Percentiles rank a stretch among this genome's conserved stretches.
Conservation (phyloP, 257 asterid genomes). For the Haberlea rhodopensis region DNA sequence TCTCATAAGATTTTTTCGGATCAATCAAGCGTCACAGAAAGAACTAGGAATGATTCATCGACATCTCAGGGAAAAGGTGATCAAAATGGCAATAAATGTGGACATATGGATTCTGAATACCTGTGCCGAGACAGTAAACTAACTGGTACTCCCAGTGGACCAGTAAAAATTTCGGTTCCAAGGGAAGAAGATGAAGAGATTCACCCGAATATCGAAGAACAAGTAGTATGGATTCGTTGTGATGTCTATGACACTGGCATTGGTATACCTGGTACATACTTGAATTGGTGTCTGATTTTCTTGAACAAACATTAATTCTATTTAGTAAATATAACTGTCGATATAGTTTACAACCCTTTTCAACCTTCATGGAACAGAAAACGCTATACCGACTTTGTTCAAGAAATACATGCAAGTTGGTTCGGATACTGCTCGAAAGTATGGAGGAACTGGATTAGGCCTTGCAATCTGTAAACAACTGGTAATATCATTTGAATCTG, state of each 20-base stretch:
- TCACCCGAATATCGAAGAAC: constrained; percentile 36
- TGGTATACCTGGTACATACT: constrained; percentile 82
- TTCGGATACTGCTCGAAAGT: constrained; percentile 86
- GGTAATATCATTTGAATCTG: constrained; percentile 39
- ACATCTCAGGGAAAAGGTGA: constrained; percentile 17
- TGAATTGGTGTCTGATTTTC: neutral
- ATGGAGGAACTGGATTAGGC: constrained; percentile 95
- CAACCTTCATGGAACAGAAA: constrained; percentile 42
- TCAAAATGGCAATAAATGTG: neutral
- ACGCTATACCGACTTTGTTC: constrained; percentile 70
- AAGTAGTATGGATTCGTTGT: constrained; percentile 73
- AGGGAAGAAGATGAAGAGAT: constrained; percentile 36
- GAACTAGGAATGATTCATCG: constrained; percentile 32
- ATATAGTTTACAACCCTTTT: constrained; percentile 5
- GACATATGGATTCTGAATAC: constrained; percentile 15
- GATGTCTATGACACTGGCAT: constrained; percentile 89
- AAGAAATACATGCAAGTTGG: constrained; percentile 97
- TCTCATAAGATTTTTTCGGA: constrained; percentile 23
- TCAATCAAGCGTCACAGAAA: constrained; percentile 23
- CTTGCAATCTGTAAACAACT: constrained; percentile 87
- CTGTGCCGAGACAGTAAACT: constrained; percentile 18
- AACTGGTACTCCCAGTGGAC: constrained; percentile 27
- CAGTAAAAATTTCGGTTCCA: constrained; percentile 27
- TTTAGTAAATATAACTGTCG: neutral
- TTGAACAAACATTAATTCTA: neutral